These are phyloP conservation scores for Trypanosoma caninum DNA, from an alignment of 208 protist genomes.

Conservation along the genomic window DNA sequence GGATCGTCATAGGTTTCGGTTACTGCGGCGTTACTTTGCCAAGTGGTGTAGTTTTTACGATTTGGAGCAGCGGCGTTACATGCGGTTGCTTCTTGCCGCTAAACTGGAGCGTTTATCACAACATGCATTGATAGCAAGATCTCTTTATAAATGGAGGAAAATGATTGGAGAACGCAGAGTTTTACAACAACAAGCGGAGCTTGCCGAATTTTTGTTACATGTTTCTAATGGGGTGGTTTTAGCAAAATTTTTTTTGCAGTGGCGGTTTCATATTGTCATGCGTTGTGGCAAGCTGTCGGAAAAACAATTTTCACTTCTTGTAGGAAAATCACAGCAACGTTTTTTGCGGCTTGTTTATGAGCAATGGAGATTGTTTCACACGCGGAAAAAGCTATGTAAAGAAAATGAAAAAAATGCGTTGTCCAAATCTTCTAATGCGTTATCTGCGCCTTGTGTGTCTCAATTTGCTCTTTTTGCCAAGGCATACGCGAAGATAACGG, in stretches of 20 bases:
- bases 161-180: constrained; percentile 19
- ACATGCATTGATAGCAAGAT: constrained; percentile 26
- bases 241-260: constrained; percentile 36
- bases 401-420: background rate
- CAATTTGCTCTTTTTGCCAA: constrained; percentile 8
- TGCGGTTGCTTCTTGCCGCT: constrained; percentile 34
- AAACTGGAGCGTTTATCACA: constrained; percentile 44
- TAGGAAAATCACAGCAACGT: constrained; percentile 6
- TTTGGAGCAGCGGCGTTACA: constrained; percentile 43
- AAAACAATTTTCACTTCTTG: constrained; percentile 13
- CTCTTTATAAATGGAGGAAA: constrained; percentile 46
- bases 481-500: constrained; percentile 16
- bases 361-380: constrained; percentile 3
- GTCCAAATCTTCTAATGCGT: background rate
- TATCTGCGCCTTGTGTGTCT: background rate
- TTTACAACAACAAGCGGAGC: background rate
- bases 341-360: constrained; percentile 17
- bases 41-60: constrained; percentile 74
- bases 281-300: background rate
- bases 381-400: background rate
- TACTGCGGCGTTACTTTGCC: constrained; percentile 51
- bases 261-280: constrained; percentile 15
- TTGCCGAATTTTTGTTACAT: constrained; percentile 24
- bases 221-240: constrained; percentile 16
- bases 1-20: constrained; percentile 28